These are phyloP conservation scores for Silene uniflora DNA, from an alignment of 148 eudicot species.

Conservation along the genomic window DNA sequence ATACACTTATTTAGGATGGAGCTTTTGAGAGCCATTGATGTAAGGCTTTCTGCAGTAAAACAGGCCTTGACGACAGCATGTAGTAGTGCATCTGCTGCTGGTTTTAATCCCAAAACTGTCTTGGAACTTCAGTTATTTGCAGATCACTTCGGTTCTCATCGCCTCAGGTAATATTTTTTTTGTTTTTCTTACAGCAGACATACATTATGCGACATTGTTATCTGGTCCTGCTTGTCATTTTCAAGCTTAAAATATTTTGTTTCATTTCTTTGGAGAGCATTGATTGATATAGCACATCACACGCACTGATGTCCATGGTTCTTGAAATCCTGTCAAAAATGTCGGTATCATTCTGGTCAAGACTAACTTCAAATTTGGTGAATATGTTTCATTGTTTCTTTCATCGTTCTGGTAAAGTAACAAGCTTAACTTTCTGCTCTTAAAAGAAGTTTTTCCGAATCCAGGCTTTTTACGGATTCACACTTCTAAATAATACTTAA, in stretches of 20 bases:
- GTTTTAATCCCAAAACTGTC: conserved; percentile 58
- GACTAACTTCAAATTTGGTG: too few relatives aligned
- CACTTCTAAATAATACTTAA: too few relatives aligned
- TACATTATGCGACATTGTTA: not conserved
- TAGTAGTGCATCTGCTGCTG: conserved; percentile 70
- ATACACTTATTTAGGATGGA: conserved; percentile 54
- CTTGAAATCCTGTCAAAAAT: too few relatives aligned
- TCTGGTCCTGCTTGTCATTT: not conserved
- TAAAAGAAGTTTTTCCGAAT: too few relatives aligned
- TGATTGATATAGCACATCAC: too few relatives aligned
- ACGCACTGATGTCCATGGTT: too few relatives aligned
- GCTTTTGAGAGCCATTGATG: conserved; percentile 81
- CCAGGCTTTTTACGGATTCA: too few relatives aligned
- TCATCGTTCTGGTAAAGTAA: too few relatives aligned
- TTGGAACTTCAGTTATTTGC: conserved; percentile 82
- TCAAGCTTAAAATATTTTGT: not conserved
- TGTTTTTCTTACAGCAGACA: not conserved
- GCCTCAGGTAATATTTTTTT: conserved; percentile 44
- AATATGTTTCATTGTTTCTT: too few relatives aligned
- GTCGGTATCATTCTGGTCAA: too few relatives aligned
- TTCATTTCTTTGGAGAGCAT: not conserved
- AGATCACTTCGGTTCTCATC: conserved; percentile 76
- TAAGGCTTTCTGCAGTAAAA: conserved; percentile 62
- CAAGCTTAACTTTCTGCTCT: too few relatives aligned
- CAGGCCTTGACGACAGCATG: conserved; percentile 69